phyloP scores from a whole-genome alignment of 768 basidiomycete species.

The Calocybe gangraenosa region DNA sequence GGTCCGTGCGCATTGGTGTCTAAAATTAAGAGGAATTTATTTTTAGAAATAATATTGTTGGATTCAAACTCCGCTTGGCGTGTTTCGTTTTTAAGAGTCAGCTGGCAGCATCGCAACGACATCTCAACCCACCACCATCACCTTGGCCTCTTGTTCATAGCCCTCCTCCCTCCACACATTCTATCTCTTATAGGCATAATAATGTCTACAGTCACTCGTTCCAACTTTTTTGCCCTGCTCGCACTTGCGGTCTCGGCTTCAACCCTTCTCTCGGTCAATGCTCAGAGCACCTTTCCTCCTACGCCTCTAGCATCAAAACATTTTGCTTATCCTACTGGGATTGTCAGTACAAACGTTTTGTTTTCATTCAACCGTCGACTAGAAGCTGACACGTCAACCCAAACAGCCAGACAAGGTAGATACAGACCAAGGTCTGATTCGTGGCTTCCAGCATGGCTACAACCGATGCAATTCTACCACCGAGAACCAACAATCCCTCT shows the following conservation, averaged over 20 bases:
- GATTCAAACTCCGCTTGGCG: conserved; percentile 13
- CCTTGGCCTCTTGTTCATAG: conserved; percentile 4
- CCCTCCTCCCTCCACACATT: background rate
- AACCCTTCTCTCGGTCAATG: conserved; percentile 20
- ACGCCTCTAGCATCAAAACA: conserved; percentile 43
- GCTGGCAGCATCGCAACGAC: conserved; percentile 1
- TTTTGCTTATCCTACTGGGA: conserved; percentile 37
- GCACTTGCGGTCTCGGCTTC: conserved; percentile 23
- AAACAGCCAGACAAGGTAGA: conserved; percentile 34
- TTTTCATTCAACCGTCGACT: background rate
- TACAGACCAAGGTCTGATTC: conserved; percentile 25
- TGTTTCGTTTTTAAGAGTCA: conserved; percentile 8
- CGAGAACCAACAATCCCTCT: conserved; percentile 48
- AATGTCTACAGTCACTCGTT: conserved; percentile 47
- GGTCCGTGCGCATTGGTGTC: background rate
- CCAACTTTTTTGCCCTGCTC: conserved; percentile 19
- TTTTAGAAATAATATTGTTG: too few relatives aligned
- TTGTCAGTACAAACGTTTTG: conserved; percentile 28
- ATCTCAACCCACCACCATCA: background rate
- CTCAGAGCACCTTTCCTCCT: conserved; percentile 39
- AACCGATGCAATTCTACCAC: conserved; percentile 68
- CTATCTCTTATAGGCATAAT: conserved; percentile 5
- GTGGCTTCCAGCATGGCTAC: conserved; percentile 54
- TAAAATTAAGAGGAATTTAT: too few relatives aligned
- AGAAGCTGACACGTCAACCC: background rate